phyloP scores from a whole-genome alignment of 495 filamentous ascomycete genomes.

The Sphaerosporella brunnea region DNA sequence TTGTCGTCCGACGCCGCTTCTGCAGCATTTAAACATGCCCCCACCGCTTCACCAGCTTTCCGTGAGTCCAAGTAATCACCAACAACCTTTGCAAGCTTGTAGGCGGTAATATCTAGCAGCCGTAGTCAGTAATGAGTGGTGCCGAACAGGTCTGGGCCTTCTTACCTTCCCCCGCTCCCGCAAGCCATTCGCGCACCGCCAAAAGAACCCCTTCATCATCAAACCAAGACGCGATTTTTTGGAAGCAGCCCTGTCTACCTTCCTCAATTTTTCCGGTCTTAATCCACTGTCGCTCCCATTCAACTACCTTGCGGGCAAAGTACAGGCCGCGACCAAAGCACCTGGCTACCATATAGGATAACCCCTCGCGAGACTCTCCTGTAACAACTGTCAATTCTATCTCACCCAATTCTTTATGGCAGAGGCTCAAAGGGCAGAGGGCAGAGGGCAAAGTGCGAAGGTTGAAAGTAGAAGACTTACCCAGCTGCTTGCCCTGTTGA shows the following conservation, averaged over 20 bases:
- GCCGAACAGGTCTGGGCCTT: not conserved
- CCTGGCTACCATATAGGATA: not conserved
- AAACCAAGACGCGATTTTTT: constrained; percentile 1
- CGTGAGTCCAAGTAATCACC: not conserved
- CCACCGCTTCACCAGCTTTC: not conserved
- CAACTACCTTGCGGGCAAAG: constrained; percentile 3
- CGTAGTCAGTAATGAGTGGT: too few species aligned
- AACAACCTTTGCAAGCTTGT: not conserved
- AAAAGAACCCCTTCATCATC: constrained; percentile 4
- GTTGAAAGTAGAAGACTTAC: too few species aligned
- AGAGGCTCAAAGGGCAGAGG: too few species aligned
- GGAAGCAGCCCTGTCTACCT: not conserved
- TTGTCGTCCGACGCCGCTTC: not conserved
- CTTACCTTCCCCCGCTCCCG: not conserved
- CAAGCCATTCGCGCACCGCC: not conserved
- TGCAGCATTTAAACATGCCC: not conserved
- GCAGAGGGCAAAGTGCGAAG: too few species aligned
- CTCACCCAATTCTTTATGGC: too few species aligned
- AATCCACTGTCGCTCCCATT: not conserved
- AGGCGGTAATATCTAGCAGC: not conserved
- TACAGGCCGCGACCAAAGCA: not conserved
- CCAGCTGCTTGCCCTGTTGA: not conserved
- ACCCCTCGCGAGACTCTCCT: not conserved
- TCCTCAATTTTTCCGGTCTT: not conserved
- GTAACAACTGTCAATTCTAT: too few species aligned